Conservation (phyloP, 2,329 filamentous ascomycete genomes). For the Penicillium sp. region DNA sequence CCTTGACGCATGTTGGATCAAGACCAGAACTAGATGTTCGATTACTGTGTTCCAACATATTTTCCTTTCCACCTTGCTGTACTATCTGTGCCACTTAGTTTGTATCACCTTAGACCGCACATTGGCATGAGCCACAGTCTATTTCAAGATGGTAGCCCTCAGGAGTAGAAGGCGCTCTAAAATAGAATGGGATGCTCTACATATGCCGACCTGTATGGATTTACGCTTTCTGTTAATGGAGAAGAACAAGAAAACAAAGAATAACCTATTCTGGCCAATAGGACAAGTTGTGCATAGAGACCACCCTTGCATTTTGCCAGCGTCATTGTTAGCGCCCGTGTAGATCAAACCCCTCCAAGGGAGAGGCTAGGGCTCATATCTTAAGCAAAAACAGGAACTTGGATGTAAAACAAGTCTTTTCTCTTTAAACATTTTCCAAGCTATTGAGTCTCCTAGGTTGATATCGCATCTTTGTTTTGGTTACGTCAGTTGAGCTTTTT, state of each 20-base stretch:
- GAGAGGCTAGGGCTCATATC: slow-evolving; percentile 1
- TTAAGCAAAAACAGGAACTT: background rate
- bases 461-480: slow-evolving; percentile 9
- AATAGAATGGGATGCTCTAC: background rate
- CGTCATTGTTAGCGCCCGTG: slow-evolving; percentile 6
- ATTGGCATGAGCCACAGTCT: background rate
- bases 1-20: slow-evolving; percentile 15
- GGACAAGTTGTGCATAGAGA: background rate
- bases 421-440: background rate
- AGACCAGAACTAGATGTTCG: slow-evolving; percentile 15
- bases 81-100: background rate
- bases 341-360: slow-evolving; percentile 11
- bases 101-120: background rate
- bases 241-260: background rate
- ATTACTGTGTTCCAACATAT: background rate
- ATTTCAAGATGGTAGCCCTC: background rate
- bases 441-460: background rate
- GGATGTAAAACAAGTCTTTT: background rate
- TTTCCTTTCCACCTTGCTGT: background rate
- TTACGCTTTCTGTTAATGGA: no score
- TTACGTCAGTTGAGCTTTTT: slow-evolving; percentile 24
- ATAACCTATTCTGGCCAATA: background rate
- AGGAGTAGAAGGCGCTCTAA: background rate
- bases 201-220: no score
- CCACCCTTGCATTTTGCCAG: slow-evolving; percentile 13